Conservation (phyloP, 1,139 yeast species). For the Geotrichum candidum region DNA sequence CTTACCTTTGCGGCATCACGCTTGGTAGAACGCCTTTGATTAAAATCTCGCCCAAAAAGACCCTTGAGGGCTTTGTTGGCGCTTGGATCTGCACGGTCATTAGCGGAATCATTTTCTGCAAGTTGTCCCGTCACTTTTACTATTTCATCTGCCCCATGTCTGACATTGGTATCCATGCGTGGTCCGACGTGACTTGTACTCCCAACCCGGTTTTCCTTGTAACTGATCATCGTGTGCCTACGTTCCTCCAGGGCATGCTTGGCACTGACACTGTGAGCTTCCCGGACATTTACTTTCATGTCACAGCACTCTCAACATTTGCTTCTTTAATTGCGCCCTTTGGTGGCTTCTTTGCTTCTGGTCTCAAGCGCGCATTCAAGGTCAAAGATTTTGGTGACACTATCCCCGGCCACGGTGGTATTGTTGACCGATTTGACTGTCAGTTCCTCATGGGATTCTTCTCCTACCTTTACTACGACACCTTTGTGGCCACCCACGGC, state of each 20-base stretch:
- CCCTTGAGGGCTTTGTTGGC: slow-evolving; percentile 95
- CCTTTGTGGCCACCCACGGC: slow-evolving; percentile 66
- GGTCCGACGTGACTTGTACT: slow-evolving; percentile 68
- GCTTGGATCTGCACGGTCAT: slow-evolving; percentile 93
- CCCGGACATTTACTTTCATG: slow-evolving; percentile 87
- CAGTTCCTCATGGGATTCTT: slow-evolving; percentile 97
- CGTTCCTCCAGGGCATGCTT: slow-evolving; percentile 47
- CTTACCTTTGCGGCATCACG: slow-evolving; percentile 93
- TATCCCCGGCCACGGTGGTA: slow-evolving; percentile 97
- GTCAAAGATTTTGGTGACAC: slow-evolving; percentile 91
- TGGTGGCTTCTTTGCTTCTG: slow-evolving; percentile 97
- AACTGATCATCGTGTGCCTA: slow-evolving; percentile 71
- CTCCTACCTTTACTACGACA: slow-evolving; percentile 84
- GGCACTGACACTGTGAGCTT: slow-evolving; percentile 48
- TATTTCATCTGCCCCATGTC: slow-evolving; percentile 87
- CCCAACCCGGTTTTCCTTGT: slow-evolving; percentile 83
- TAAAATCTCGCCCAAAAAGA: slow-evolving; percentile 91
- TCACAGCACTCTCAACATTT: slow-evolving; percentile 79
- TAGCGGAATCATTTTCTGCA: slow-evolving; percentile 63
- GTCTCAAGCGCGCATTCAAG: slow-evolving; percentile 90
- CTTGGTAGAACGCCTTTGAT: slow-evolving; percentile 91
- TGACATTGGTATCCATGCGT: slow-evolving; percentile 51
- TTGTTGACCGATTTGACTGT: slow-evolving; percentile 96
- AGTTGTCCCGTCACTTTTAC: slow-evolving; percentile 55
- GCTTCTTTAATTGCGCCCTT: slow-evolving; percentile 97